Conservation (phyloP, 306 rosid species). For the Trifolium fragiferum region DNA sequence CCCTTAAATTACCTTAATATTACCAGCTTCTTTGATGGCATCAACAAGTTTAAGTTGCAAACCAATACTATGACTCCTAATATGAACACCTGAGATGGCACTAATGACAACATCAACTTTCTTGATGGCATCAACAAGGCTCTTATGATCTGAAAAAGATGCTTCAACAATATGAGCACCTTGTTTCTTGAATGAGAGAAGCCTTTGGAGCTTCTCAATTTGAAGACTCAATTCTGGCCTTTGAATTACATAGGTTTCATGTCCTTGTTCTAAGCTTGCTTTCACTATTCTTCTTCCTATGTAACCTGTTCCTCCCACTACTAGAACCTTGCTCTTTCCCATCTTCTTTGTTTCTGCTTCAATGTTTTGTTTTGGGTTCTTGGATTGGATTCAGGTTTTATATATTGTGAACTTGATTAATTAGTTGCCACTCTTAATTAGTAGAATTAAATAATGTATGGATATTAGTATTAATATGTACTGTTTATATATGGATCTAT, state of each 20-base stretch:
- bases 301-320: conserved; percentile 87
- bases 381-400: not conserved
- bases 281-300: conserved; percentile 75
- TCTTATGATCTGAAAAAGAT: conserved; percentile 67
- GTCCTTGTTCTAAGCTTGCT: conserved; percentile 73
- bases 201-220: conserved; percentile 71
- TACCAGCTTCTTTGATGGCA: conserved; percentile 83
- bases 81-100: conserved; percentile 81
- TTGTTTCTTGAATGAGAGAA: conserved; percentile 68
- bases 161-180: conserved; percentile 73
- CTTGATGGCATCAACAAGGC: conserved; percentile 75
- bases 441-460: not conserved
- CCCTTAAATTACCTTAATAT: conserved; percentile 60
- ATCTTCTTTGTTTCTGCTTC: conserved; percentile 21
- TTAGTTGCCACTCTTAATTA: not conserved
- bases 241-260: conserved; percentile 68
- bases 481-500: too few relatives aligned
- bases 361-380: not conserved
- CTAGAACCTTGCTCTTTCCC: conserved; percentile 79
- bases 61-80: conserved; percentile 64
- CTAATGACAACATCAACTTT: conserved; percentile 77
- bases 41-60: conserved; percentile 80
- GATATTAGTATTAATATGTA: not conserved
- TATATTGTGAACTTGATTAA: not conserved
- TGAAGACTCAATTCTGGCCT: conserved; percentile 72